Evolutionary conservation across 345 rosid species (phyloP).

Genomic region (Microcos paniculata): DNA sequence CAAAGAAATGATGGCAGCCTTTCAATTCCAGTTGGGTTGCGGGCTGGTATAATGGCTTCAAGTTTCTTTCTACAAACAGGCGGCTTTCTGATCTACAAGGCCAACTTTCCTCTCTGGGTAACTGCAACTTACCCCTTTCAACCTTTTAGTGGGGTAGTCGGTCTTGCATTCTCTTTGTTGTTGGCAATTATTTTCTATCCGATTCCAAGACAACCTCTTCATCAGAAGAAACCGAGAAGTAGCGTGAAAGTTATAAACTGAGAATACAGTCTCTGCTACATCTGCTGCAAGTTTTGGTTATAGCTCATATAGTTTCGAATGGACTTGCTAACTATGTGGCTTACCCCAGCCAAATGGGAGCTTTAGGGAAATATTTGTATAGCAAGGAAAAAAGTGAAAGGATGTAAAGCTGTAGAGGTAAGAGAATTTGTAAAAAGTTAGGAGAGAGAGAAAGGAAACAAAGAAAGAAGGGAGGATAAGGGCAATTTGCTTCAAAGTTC

Average conservation of each 20-base stretch:
- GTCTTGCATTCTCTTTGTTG: conserved; percentile 50
- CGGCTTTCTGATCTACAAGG: conserved; percentile 49
- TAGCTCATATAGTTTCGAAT: not conserved
- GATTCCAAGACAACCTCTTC: conserved; percentile 43
- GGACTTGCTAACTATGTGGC: not conserved
- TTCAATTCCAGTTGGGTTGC: conserved; percentile 64
- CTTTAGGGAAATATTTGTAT: not conserved
- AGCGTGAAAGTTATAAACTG: conserved; percentile 3
- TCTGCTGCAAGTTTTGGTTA: not conserved
- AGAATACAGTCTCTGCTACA: not conserved
- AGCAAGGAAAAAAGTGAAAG: not conserved
- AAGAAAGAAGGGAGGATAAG: too few relatives aligned
- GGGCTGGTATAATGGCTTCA: conserved; percentile 63
- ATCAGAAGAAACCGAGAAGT: conserved; percentile 8
- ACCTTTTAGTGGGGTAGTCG: conserved; percentile 81
- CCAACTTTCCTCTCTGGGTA: conserved; percentile 55
- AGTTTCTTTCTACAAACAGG: conserved; percentile 65
- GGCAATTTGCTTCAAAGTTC: too few relatives aligned
- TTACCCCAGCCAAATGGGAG: not conserved
- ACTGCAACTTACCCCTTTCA: conserved; percentile 64
- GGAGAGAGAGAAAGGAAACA: not conserved
- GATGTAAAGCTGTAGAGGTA: not conserved
- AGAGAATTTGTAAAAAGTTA: not conserved
- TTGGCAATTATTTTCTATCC: conserved; percentile 62
- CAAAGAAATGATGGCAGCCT: conserved; percentile 62